Base-by-base conservation (phyloP, 1,284 basidiomycete species). In the Fomitopsis schrenkii region DNA sequence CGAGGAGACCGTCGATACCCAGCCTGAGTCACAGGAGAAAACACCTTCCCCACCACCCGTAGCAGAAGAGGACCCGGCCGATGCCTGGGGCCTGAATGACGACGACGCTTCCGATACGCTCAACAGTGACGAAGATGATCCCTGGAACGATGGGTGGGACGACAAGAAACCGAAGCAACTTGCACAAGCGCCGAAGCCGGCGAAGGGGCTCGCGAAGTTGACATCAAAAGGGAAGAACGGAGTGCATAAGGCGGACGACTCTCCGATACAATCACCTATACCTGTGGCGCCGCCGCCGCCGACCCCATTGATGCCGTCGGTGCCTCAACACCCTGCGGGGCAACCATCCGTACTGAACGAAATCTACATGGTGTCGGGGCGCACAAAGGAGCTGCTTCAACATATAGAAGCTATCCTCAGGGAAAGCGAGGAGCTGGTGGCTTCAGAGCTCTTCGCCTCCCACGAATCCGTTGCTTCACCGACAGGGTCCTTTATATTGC, bases 61-160 rank as follows among this genome's bases (percentile, higher is more conserved):
- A 15, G 65, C 19, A 19, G 65, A 63, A 14, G 71, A 73, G 36
- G 80, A 85, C 64, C 71, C 80, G 14, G 76, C 72, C 22, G 83
- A 87, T 66, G 82, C 85, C 1, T 91, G 89, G 88, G 88, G 86
- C 1, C 88, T 82, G 86, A 82, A 86, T 35, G 76, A 78, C 54
- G 83, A 85, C n/a, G 68, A 70, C 6, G 70, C 62, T 12, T 70
- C 59, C 59, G 57, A 58, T 28, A 60, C 53, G 19, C 50, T 55
- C 33, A 72, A 74, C 42, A 71, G 70, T 30, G 65, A 59, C n/a
- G 66, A 67, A 28, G 77, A 80, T 55, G 75, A 75, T 33, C 71
- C 70, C 3, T 79, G 78, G 80, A 86, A 89, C 64, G 85, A 90
- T 64, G 83, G 87, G 1, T 91, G 89, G 90, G 80, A 74, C 19